A percentile compares a stretch with the other conserved stretches of the same genome.
Evolutionary conservation across 139 green algal species (phyloP).

Genomic region (Chlamydomonas asymmetrica): DNA sequence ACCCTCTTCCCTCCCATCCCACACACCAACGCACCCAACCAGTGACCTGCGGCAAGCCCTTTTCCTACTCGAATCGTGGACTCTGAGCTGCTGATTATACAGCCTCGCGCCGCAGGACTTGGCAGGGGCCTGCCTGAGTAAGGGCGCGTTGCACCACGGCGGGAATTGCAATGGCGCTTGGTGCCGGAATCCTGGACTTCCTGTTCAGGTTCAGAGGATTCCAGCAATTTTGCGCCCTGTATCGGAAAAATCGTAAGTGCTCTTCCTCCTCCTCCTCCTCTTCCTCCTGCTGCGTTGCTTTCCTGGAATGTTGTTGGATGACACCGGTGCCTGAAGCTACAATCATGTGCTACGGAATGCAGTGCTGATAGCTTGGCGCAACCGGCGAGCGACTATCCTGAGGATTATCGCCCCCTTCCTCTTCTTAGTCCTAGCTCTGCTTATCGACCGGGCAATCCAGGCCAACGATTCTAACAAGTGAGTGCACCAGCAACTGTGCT

Average conservation of each 20-base stretch:
- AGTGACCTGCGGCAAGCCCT: too few relatives aligned
- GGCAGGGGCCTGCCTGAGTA: too few relatives aligned
- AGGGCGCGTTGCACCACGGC: too few relatives aligned
- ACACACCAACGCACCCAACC: too few relatives aligned
- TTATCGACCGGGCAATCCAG: slow-evolving; percentile 66
- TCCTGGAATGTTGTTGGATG: background rate
- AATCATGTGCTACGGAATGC: background rate
- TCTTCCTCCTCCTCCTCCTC: too few relatives aligned
- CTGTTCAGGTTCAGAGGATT: slow-evolving; percentile 3
- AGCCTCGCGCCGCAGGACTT: too few relatives aligned
- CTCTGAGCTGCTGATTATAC: too few relatives aligned
- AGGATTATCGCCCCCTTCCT: slow-evolving; percentile 81
- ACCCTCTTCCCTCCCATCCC: too few relatives aligned
- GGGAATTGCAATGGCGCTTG: too few relatives aligned
- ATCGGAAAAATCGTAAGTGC: slow-evolving; percentile 55
- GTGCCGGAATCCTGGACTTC: slow-evolving; percentile 6
- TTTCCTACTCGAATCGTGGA: too few relatives aligned
- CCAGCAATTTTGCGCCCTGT: slow-evolving; percentile 49
- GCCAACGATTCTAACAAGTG: too few relatives aligned
- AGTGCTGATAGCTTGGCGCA: slow-evolving; percentile 74
- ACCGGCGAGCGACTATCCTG: slow-evolving; percentile 71
- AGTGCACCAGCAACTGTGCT: too few relatives aligned
- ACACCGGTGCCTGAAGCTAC: background rate
- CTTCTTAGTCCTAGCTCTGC: slow-evolving; percentile 86
- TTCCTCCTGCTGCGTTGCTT: background rate